Conservation (phyloP, 495 filamentous ascomycete genomes). For the Penicillium salamii region DNA sequence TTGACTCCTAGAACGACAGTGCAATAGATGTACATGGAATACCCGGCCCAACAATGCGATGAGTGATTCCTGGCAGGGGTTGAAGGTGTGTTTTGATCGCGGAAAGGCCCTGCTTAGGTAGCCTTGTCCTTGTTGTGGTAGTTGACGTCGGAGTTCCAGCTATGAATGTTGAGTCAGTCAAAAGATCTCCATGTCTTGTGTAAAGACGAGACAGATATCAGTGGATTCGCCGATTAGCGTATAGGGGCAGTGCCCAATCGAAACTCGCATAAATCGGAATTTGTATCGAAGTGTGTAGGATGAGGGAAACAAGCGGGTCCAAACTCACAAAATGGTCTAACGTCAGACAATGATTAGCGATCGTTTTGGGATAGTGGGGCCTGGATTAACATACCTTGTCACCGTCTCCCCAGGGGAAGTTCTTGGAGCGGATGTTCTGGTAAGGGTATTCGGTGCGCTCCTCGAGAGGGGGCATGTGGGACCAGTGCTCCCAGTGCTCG, state of each 20-base stretch:
- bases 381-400: conserved; percentile 69
- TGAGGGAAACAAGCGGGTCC: neutral
- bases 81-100: conserved; percentile 3
- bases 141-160: conserved; percentile 94
- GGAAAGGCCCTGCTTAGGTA: conserved; percentile 37
- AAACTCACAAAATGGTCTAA: conserved; percentile 68
- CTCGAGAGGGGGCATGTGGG: conserved; percentile 79
- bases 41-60: conserved; percentile 1
- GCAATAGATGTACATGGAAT: conserved; percentile 28
- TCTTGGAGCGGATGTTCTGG: conserved; percentile 89
- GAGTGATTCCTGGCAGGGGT: neutral
- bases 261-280: neutral
- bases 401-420: conserved; percentile 88
- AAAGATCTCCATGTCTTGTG: neutral
- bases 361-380: neutral
- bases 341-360: conserved; percentile 29
- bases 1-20: conserved; percentile 13
- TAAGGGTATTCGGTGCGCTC: conserved; percentile 88
- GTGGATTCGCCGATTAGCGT: neutral
- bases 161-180: conserved; percentile 36
- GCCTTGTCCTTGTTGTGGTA: conserved; percentile 91
- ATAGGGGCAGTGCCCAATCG: neutral
- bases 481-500: conserved; percentile 95
- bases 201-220: no score
- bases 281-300: neutral